Conservation (phyloP, 2,329 filamentous ascomycete species). For the Proliferodiscus dingleyae region DNA sequence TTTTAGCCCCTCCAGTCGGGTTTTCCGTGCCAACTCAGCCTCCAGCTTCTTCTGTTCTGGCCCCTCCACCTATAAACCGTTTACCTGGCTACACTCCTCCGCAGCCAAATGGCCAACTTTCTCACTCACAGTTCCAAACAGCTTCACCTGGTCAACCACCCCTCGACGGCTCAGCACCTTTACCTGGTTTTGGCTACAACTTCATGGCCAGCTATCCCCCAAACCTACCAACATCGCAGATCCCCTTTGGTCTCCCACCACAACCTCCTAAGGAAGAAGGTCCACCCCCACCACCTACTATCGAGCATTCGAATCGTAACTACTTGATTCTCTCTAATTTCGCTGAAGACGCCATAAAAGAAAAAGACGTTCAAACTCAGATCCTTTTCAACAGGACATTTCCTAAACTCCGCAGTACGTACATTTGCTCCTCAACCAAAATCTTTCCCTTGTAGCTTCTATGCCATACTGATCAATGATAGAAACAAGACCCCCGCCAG, state of each 20-base stretch:
- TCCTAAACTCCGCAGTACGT: conserved; percentile 43
- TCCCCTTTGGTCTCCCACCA: conserved; percentile 19
- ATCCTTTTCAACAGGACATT: conserved; percentile 50
- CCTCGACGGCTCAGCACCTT: conserved; percentile 27
- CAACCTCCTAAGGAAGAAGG: conserved; percentile 10
- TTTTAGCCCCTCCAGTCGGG: conserved; percentile 9
- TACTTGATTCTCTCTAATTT: conserved; percentile 56
- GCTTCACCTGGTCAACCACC: conserved; percentile 16
- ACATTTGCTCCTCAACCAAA: neutral
- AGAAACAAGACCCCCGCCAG: conserved; percentile 22
- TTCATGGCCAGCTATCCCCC: conserved; percentile 6
- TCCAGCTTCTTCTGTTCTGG: conserved; percentile 20
- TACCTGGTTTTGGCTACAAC: conserved; percentile 31
- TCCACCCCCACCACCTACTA: conserved; percentile 28
- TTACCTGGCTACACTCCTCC: conserved; percentile 15
- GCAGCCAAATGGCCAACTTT: conserved; percentile 10
- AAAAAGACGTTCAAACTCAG: conserved; percentile 49
- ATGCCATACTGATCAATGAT: neutral
- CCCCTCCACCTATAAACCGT: conserved; percentile 20
- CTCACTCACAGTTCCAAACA: conserved; percentile 10
- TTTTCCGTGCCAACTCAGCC: conserved; percentile 7
- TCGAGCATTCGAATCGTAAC: conserved; percentile 50
- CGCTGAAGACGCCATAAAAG: conserved; percentile 43
- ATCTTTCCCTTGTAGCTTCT: neutral
- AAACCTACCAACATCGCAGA: conserved; percentile 11